These are phyloP conservation scores for Bifiguratus adelaidae DNA, from an alignment of 192 early-diverging fungal species.

Conservation along the genomic window DNA sequence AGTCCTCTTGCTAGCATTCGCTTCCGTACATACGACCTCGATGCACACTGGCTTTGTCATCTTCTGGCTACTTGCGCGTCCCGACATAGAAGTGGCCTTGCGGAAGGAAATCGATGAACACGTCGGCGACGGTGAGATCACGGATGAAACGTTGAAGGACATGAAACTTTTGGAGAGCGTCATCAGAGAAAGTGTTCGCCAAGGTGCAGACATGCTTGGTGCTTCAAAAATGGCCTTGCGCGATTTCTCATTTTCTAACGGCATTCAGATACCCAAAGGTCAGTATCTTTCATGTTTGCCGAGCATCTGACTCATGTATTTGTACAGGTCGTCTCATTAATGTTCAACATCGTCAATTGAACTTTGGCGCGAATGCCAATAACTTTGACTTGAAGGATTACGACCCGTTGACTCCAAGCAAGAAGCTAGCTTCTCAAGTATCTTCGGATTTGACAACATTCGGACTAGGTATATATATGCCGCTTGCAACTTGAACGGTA, in stretches of 20 bases:
- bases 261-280: conserved; percentile 10
- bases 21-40: conserved; percentile 12
- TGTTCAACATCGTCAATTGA: conserved; percentile 5
- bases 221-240: conserved; percentile 6
- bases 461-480: too few species aligned
- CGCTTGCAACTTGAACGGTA: too few species aligned
- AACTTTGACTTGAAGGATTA: too few species aligned
- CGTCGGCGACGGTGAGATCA: not conserved
- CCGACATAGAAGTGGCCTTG: conserved; percentile 3
- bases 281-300: not conserved
- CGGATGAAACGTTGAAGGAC: conserved; percentile 4
- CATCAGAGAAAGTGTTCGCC: conserved; percentile 11
- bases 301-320: not conserved
- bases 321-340: conserved; percentile 5
- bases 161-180: conserved; percentile 11
- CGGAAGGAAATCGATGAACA: conserved; percentile 9
- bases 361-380: conserved; percentile 2
- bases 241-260: conserved; percentile 13
- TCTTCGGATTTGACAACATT: too few species aligned
- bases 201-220: conserved; percentile 9
- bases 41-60: conserved; percentile 1
- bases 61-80: conserved; percentile 10
- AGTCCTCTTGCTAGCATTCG: conserved; percentile 11
- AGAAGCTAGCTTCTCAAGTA: too few species aligned
- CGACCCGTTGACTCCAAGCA: too few species aligned